Percentiles rank a stretch among this genome's conserved stretches.
These are phyloP conservation scores for Paecilomyces fulvus DNA, from an alignment of 2,329 filamentous ascomycete genomes.

Conservation along the genomic window DNA sequence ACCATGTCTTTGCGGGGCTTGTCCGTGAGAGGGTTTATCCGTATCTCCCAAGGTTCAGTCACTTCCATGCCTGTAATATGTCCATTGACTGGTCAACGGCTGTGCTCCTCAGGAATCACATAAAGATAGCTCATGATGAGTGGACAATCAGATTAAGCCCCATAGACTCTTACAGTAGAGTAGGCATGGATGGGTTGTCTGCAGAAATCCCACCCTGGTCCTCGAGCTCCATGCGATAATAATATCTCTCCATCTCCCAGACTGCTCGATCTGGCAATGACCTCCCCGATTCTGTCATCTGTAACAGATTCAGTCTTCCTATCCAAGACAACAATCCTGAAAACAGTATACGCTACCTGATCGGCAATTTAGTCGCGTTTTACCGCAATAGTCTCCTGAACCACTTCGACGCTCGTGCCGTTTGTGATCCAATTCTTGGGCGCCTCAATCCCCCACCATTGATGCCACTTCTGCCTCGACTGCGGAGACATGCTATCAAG, in stretches of 20 bases:
- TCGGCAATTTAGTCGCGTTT: neutral
- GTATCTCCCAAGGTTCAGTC: neutral
- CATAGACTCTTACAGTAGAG: neutral
- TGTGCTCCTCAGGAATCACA: neutral
- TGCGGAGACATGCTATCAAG: neutral
- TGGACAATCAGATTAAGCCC: neutral
- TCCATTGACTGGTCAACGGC: neutral
- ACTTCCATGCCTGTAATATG: neutral
- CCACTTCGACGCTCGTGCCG: neutral
- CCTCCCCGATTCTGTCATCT: neutral
- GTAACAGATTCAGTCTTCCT: neutral
- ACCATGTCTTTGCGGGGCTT: neutral
- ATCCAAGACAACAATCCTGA: neutral
- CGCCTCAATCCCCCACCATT: neutral
- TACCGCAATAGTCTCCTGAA: neutral
- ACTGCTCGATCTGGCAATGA: neutral
- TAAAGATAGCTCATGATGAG: neutral
- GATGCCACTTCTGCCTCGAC: neutral
- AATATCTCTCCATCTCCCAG: neutral
- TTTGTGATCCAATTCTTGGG: neutral
- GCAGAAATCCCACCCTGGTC: neutral
- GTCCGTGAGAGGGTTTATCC: neutral
- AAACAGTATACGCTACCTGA: neutral
- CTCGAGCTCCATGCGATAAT: neutral
- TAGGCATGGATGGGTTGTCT: neutral